A percentile compares a stretch with the other conserved stretches of the same genome.
Evolutionary conservation across 2,329 filamentous ascomycete genomes (phyloP).

Genomic region (Plectosphaerella cucumerina): DNA sequence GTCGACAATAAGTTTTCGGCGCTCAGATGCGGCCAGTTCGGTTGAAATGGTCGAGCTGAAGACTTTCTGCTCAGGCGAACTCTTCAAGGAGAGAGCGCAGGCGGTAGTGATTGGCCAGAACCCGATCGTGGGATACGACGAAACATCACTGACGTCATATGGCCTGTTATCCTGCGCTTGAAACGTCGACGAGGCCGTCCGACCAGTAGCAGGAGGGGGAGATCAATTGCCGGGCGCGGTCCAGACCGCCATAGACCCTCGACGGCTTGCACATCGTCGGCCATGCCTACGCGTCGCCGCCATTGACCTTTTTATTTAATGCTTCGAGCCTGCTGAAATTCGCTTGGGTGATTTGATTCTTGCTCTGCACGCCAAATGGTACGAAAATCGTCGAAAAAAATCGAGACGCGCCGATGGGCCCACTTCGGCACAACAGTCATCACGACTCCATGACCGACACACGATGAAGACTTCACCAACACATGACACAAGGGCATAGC

Average conservation of each 20-base stretch:
- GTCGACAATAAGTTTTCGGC: not conserved
- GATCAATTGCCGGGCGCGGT: not conserved
- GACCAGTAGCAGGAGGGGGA: not conserved
- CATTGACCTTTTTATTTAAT: not conserved
- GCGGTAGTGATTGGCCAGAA: not conserved
- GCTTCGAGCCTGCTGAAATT: not conserved
- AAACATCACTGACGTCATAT: constrained; percentile 5
- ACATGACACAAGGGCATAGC: too few species aligned
- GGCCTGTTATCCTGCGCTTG: not conserved
- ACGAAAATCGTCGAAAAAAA: not conserved
- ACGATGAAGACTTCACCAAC: not conserved
- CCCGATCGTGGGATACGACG: constrained; percentile 5
- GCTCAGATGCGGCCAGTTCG: not conserved
- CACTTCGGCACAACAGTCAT: not conserved
- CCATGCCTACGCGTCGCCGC: not conserved
- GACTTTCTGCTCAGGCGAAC: not conserved
- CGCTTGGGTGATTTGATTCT: not conserved
- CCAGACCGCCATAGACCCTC: not conserved
- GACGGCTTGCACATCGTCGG: not conserved
- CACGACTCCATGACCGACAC: not conserved
- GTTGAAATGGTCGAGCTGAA: not conserved
- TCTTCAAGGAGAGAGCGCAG: not conserved
- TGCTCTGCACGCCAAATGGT: not conserved
- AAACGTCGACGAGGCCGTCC: not conserved
- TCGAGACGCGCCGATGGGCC: not conserved